Base-by-base conservation (phyloP, 768 basidiomycete genomes). In the Tylopilus plumbeoviolaceoides region DNA sequence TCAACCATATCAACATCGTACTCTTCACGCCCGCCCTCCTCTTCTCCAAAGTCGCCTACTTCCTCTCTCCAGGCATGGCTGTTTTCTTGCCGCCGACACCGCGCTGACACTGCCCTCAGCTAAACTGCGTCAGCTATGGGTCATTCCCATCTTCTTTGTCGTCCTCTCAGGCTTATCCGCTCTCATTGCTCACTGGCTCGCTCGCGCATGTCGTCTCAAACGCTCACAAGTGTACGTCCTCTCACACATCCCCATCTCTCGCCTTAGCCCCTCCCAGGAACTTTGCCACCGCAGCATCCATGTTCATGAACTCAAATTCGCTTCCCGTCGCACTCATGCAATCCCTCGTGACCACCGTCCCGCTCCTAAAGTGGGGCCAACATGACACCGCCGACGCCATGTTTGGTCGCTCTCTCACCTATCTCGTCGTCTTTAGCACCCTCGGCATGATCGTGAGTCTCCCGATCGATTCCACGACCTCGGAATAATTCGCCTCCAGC, bases 31-130 rank as follows among this genome's bases (percentile, higher is more conserved):
- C 90, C 0, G 85, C 88, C 0, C 80, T 95, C 7, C 75, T 95
- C 30, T 95, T 95, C 72, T 93, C 90, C 12, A 98, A 97, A 72
- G 93, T 98, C 20, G 95, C 95, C 0, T 95, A 95, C 73, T 91
- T 88, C 66, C 70, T 94, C 39, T 82, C 87, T 0, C 93, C 95
- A 66, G 81, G 88, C 81, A 58, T 31, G 77, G 1, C 17, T 5
- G 7, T 20, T 6, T n/a, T 27, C 23, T 6, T 50, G 33, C 15
- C 41, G 6, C 47, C 25, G 7, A 7, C 20, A 30, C 39, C 35
- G 7, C 17, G 11, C 36, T 61, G 25, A 61, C 47, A 5, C 27
- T 15, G 14, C 12, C 18, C 6, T 28, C 48, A 87, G 86, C 78
- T 41, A 93, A 91, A 74, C 73, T 94, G 11, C 74, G 75, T 25